phyloP scores from a whole-genome alignment of 805 yeast genomes.

The Candida takata region DNA sequence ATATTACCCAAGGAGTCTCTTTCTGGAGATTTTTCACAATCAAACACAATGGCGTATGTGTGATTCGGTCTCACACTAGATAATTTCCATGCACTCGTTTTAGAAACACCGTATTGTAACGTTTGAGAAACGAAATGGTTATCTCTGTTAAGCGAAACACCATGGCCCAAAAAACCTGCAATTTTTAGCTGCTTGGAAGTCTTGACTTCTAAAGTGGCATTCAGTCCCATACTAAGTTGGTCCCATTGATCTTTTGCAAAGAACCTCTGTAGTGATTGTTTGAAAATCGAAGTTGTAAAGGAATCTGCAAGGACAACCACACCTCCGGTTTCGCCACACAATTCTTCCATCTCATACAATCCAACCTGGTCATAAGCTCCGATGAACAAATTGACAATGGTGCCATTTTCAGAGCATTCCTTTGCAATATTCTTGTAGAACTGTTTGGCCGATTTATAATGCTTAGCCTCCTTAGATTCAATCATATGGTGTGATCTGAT shows the following conservation, averaged over 20 bases:
- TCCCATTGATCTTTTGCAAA: conserved; percentile 34
- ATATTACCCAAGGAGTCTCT: conserved; percentile 5
- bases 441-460: conserved; percentile 35
- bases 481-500: conserved; percentile 63
- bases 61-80: conserved; percentile 51
- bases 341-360: conserved; percentile 54
- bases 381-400: conserved; percentile 49
- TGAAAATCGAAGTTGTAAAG: conserved; percentile 60
- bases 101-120: conserved; percentile 37
- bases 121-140: conserved; percentile 15
- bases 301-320: conserved; percentile 56
- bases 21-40: conserved; percentile 27
- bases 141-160: conserved; percentile 36
- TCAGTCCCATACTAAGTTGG: conserved; percentile 45
- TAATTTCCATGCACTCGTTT: conserved; percentile 53
- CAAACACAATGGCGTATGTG: conserved; percentile 53
- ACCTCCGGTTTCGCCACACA: conserved; percentile 57
- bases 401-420: conserved; percentile 41
- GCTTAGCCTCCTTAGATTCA: conserved; percentile 35
- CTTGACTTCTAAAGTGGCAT: conserved; percentile 54
- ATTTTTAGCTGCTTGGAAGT: conserved; percentile 43
- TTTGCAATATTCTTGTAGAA: conserved; percentile 47
- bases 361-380: conserved; percentile 71
- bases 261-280: conserved; percentile 53
- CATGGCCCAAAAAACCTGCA: conserved; percentile 60